A percentile compares a stretch with the other conserved stretches of the same genome.
Conservation (phyloP, 768 basidiomycete genomes). For the Crepidotus variabilis region DNA sequence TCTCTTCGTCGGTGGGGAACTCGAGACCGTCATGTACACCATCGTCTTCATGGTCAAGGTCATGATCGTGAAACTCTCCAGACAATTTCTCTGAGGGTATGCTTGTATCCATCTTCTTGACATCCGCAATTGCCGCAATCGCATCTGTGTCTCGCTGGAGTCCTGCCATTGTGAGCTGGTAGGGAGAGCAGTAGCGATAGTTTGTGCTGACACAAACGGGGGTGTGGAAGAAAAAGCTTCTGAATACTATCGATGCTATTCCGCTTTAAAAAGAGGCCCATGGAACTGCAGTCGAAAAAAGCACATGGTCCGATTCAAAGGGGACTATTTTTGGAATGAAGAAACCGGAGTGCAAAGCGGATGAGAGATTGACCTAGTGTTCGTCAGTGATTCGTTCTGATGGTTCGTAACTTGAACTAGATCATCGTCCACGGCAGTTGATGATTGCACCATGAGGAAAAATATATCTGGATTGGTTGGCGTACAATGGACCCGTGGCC, state of each 20-base stretch:
- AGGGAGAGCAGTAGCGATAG: not conserved
- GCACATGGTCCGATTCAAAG: not conserved
- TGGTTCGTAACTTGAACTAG: no score
- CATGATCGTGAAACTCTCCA: constrained; percentile 12
- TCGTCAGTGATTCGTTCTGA: not conserved
- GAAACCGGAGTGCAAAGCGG: not conserved
- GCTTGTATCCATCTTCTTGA: constrained; percentile 13
- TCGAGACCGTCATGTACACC: constrained; percentile 49
- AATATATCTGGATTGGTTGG: no score
- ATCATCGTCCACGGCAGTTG: no score
- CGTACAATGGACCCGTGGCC: no score
- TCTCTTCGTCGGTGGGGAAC: constrained; percentile 64
- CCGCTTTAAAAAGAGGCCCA: not conserved
- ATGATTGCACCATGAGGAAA: no score
- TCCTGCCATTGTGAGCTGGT: constrained; percentile 16
- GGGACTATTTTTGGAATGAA: not conserved
- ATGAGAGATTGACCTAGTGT: no score
- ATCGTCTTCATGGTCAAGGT: constrained; percentile 15
- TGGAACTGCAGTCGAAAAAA: not conserved
- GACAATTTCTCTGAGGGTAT: constrained; percentile 13
- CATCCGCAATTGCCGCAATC: constrained; percentile 11
- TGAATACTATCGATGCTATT: not conserved
- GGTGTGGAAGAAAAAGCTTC: not conserved
- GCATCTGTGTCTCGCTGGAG: constrained; percentile 15
- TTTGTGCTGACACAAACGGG: not conserved